A percentile compares a stretch with the other conserved stretches of the same genome.
phyloP scores from a whole-genome alignment of 208 protist genomes.

The Acanthamoeba lenticulata region DNA sequence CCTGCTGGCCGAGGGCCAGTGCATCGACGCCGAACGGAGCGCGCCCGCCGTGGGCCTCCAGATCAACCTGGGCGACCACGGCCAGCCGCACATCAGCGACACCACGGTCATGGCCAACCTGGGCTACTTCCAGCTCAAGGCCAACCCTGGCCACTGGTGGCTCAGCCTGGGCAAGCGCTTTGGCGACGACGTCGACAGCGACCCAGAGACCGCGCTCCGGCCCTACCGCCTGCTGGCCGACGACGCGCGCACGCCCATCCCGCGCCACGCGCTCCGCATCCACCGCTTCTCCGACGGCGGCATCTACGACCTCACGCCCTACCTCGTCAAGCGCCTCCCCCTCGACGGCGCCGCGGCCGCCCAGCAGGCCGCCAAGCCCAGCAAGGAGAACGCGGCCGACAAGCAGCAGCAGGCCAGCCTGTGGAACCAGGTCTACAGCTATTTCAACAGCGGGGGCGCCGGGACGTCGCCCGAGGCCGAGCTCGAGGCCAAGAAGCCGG shows the following conservation, averaged over 20 bases:
- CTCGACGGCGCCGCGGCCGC: too few relatives aligned
- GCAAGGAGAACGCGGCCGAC: too few relatives aligned
- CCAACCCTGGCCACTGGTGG: slow-evolving; percentile 91
- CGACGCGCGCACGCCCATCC: not conserved
- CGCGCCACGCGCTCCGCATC: not conserved
- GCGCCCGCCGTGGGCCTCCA: slow-evolving; percentile 87
- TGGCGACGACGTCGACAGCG: not conserved
- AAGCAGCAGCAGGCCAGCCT: too few relatives aligned
- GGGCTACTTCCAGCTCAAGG: slow-evolving; percentile 98
- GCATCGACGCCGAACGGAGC: slow-evolving; percentile 69
- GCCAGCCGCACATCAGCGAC: slow-evolving; percentile 81
- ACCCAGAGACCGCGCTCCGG: not conserved
- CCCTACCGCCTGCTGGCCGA: not conserved
- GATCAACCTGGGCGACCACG: slow-evolving; percentile 83
- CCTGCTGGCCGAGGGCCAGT: slow-evolving; percentile 89
- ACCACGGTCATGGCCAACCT: slow-evolving; percentile 97
- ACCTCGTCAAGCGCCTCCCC: not conserved
- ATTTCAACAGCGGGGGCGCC: too few relatives aligned
- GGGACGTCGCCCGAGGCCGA: too few relatives aligned
- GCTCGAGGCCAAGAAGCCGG: too few relatives aligned
- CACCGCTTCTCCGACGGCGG: not conserved
- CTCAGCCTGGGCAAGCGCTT: slow-evolving; percentile 82
- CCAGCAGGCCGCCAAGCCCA: too few relatives aligned
- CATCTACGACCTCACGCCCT: not conserved
- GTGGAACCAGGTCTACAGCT: too few relatives aligned